Evolutionary conservation across 139 green algal species (phyloP).

Genomic region (Coelastrella sp.): DNA sequence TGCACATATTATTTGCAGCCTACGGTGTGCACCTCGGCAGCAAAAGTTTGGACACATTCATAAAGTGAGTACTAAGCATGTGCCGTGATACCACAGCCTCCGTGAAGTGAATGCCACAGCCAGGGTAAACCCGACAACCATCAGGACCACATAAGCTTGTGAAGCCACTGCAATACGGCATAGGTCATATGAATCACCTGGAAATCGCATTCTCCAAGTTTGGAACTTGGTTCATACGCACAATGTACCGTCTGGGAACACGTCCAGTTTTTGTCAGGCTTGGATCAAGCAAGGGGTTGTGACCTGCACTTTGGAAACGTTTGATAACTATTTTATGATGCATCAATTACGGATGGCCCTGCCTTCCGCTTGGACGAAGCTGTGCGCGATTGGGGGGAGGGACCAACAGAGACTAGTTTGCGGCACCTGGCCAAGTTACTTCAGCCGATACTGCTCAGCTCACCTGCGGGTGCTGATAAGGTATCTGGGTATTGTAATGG

Average conservation of each 20-base stretch:
- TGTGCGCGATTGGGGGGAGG: too few species aligned
- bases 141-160: not conserved
- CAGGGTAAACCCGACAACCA: too few species aligned
- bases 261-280: not conserved
- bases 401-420: not conserved
- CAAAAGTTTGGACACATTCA: too few species aligned
- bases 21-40: too few species aligned
- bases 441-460: not conserved
- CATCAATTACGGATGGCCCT: too few species aligned
- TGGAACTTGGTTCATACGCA: slow-evolving; percentile 18
- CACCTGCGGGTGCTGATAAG: slow-evolving; percentile 21
- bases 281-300: not conserved
- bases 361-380: too few species aligned
- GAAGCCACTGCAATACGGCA: not conserved
- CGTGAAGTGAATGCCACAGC: too few species aligned
- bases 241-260: slow-evolving; percentile 32
- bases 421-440: not conserved
- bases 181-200: not conserved
- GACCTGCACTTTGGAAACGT: not conserved
- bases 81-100: too few species aligned
- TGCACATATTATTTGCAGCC: not conserved
- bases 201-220: slow-evolving; percentile 6
- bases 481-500: slow-evolving; percentile 2
- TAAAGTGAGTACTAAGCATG: too few species aligned
- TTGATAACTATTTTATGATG: too few species aligned